Percentiles rank a stretch among this genome's conserved stretches.
phyloP scores from a whole-genome alignment of 805 yeast genomes.

The Candida yuanshanica region DNA sequence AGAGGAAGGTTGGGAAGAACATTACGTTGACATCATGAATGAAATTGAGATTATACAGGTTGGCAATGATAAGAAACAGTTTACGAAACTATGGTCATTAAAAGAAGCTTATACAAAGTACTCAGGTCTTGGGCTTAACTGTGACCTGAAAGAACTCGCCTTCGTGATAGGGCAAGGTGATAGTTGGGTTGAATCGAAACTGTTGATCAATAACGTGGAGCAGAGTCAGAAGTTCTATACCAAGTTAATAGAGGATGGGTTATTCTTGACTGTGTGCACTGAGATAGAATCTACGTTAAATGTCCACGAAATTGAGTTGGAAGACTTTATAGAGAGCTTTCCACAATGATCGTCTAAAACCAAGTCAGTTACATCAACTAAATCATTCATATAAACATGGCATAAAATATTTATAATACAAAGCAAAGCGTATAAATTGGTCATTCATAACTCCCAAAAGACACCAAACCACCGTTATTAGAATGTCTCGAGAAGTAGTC shows the following conservation, averaged over 20 bases:
- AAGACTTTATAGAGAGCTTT: background rate
- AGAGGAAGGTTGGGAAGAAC: conserved; percentile 9
- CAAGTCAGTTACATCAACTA: too few relatives aligned
- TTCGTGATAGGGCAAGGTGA: background rate
- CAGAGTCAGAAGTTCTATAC: background rate
- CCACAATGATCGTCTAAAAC: too few relatives aligned
- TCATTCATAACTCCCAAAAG: conserved; percentile 1
- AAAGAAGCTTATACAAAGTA: conserved; percentile 73
- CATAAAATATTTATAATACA: too few relatives aligned
- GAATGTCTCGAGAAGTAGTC: conserved; percentile 95
- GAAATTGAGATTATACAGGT: conserved; percentile 32
- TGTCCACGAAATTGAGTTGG: background rate
- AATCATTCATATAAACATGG: too few relatives aligned
- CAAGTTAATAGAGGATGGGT: background rate
- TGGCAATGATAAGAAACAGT: conserved; percentile 24
- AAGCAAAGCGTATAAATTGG: too few relatives aligned
- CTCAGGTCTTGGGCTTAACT: conserved; percentile 54
- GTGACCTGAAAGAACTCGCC: conserved; percentile 19
- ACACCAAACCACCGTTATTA: conserved; percentile 31
- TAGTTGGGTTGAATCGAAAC: background rate
- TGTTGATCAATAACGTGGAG: background rate
- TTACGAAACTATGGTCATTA: conserved; percentile 69
- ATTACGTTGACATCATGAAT: conserved; percentile 25
- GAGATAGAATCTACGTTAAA: background rate
- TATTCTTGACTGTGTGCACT: background rate